These are phyloP conservation scores for Gymnopilus dilepis DNA, from an alignment of 768 basidiomycete species.

Conservation along the genomic window DNA sequence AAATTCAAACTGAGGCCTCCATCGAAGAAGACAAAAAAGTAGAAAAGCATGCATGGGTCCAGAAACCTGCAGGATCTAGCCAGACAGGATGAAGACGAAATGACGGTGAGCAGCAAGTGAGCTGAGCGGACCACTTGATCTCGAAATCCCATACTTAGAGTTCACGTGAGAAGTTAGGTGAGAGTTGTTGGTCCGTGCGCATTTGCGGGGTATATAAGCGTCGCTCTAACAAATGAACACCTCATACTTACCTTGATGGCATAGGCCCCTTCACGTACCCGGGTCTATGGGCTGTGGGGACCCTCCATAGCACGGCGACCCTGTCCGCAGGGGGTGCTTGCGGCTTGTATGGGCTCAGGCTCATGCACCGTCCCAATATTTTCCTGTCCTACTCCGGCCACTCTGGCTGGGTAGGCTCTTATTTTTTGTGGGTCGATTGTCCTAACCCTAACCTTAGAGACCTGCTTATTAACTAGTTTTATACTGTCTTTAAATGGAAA, in stretches of 20 bases:
- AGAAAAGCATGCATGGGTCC: too few species aligned
- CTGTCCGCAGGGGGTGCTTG: conserved; percentile 46
- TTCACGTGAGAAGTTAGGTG: not conserved
- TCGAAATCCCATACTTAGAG: too few species aligned
- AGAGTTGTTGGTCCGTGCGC: conserved; percentile 37
- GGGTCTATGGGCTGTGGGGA: conserved; percentile 53
- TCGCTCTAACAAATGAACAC: conserved; percentile 11
- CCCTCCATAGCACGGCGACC: conserved; percentile 65
- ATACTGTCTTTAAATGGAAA: not conserved
- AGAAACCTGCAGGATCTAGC: too few species aligned
- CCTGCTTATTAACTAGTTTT: not conserved
- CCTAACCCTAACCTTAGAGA: conserved; percentile 54
- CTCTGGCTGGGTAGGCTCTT: conserved; percentile 62
- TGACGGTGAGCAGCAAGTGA: too few species aligned
- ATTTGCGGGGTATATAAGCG: conserved; percentile 24
- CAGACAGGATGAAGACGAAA: too few species aligned
- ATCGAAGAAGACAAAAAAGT: too few species aligned
- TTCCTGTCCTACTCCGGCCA: conserved; percentile 74
- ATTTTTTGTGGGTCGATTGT: conserved; percentile 36
- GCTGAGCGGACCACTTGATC: too few species aligned
- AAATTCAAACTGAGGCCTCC: too few species aligned
- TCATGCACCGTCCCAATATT: conserved; percentile 85
- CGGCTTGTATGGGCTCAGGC: conserved; percentile 71
- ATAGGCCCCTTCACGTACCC: conserved; percentile 47
- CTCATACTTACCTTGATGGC: conserved; percentile 45